Evolutionary conservation across 148 eudicot species (phyloP).

Genomic region (Drosera capensis): DNA sequence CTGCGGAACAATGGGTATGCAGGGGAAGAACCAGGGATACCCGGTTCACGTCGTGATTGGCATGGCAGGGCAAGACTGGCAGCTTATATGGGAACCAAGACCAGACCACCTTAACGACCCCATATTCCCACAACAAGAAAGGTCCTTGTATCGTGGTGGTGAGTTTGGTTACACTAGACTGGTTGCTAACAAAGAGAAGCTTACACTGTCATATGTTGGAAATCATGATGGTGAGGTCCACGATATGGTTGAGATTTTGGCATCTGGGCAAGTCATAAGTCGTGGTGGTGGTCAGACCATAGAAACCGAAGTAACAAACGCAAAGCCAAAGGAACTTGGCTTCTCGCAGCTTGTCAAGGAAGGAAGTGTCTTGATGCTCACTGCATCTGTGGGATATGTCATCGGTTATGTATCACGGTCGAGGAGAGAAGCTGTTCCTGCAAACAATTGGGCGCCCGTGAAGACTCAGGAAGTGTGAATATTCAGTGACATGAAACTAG

Average conservation of each 20-base stretch:
- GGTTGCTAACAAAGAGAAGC: constrained; percentile 65
- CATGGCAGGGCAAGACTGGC: constrained; percentile 98
- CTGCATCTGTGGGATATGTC: constrained; percentile 59
- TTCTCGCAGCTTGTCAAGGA: constrained; percentile 35
- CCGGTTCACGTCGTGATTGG: constrained; percentile 89
- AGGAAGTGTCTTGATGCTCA: constrained; percentile 40
- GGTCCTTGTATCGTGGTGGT: constrained; percentile 70
- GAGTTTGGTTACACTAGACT: constrained; percentile 93
- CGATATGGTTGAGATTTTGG: constrained; percentile 63
- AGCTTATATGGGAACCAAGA: constrained; percentile 77
- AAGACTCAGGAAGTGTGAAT: constrained; percentile 48
- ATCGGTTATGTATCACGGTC: constrained; percentile 45
- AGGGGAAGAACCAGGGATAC: constrained; percentile 24
- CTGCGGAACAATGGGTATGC: constrained; percentile 35
- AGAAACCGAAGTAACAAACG: constrained; percentile 6
- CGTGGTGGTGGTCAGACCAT: no score
- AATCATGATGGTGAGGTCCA: constrained; percentile 97
- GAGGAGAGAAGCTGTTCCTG: constrained; percentile 20
- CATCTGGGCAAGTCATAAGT: constrained; percentile 49
- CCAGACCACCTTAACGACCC: constrained; percentile 47
- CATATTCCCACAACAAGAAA: constrained; percentile 55
- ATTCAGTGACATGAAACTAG: background rate
- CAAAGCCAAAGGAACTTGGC: constrained; percentile 4
- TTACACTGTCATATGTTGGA: constrained; percentile 68
- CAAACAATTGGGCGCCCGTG: constrained; percentile 46